Evolutionary conservation across 2,329 filamentous ascomycete species (phyloP).

Genomic region (Ploettnerulaceae sp.): DNA sequence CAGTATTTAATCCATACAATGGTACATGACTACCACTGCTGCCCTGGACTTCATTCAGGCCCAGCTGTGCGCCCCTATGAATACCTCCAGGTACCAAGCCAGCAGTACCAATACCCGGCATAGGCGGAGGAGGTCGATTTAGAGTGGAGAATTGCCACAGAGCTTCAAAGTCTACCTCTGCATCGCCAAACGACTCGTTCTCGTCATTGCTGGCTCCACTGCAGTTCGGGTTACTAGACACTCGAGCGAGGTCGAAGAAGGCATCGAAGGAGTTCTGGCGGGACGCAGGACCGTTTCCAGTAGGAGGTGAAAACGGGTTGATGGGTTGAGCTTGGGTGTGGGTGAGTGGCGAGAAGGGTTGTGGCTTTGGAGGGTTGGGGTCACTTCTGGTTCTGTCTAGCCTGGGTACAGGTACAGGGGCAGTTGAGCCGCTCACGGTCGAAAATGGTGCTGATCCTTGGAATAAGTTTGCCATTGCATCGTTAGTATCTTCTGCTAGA

Average conservation of each 20-base stretch:
- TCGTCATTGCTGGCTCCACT: conserved; percentile 12
- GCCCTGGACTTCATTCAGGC: conserved; percentile 10
- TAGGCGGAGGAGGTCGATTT: not conserved
- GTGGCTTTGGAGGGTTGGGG: not conserved
- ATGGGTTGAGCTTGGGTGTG: not conserved
- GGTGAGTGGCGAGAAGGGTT: not conserved
- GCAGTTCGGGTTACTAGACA: conserved; percentile 6
- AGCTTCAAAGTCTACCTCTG: conserved; percentile 26
- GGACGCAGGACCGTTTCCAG: not conserved
- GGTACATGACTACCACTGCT: conserved; percentile 19
- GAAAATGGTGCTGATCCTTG: not conserved
- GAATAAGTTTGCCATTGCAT: conserved; percentile 12
- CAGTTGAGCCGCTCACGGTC: not conserved
- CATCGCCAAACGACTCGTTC: conserved; percentile 19
- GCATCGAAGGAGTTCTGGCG: conserved; percentile 13
- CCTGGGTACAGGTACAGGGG: not conserved
- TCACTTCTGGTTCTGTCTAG: not conserved
- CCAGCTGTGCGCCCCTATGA: not conserved
- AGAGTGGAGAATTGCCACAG: conserved; percentile 21
- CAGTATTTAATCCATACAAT: conserved; percentile 15
- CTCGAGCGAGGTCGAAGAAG: conserved; percentile 18
- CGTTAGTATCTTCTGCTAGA: conserved; percentile 7
- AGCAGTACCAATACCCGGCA: conserved; percentile 2
- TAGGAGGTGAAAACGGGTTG: not conserved
- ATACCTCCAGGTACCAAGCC: conserved; percentile 5